These are phyloP conservation scores for Xylaria scruposa DNA, from an alignment of 495 filamentous ascomycete genomes.

Conservation along the genomic window DNA sequence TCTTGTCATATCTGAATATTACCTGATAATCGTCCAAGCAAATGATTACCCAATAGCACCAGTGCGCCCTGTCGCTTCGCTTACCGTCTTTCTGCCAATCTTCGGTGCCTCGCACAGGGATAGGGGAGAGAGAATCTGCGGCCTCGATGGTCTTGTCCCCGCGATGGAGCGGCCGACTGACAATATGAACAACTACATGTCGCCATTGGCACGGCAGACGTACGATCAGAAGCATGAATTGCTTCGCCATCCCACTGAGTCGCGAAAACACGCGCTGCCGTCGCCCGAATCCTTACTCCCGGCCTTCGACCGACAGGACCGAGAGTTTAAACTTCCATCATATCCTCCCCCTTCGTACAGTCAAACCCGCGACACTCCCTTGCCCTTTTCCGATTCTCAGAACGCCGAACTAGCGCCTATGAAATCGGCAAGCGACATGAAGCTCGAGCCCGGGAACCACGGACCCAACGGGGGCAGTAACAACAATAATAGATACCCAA, in stretches of 20 bases:
- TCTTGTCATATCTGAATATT: not conserved
- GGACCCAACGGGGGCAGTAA: slow-evolving; percentile 26
- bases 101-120: slow-evolving; percentile 27
- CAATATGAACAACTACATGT: slow-evolving; percentile 36
- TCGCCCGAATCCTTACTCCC: slow-evolving; percentile 26
- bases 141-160: slow-evolving; percentile 8
- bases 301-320: slow-evolving; percentile 35
- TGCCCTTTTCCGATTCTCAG: slow-evolving; percentile 44
- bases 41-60: slow-evolving; percentile 32
- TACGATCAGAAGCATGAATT: slow-evolving; percentile 37
- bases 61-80: slow-evolving; percentile 18
- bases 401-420: slow-evolving; percentile 53
- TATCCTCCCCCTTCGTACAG: slow-evolving; percentile 49
- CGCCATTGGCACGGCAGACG: slow-evolving; percentile 31
- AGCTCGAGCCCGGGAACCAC: slow-evolving; percentile 28
- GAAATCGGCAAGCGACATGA: slow-evolving; percentile 36
- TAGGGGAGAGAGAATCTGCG: slow-evolving; percentile 23
- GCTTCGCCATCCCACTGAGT: slow-evolving; percentile 23
- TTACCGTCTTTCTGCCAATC: slow-evolving; percentile 25
- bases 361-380: slow-evolving; percentile 47
- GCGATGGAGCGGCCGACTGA: slow-evolving; percentile 34
- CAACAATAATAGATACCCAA: slow-evolving; percentile 22
- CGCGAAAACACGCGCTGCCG: slow-evolving; percentile 32
- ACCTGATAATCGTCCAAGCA: slow-evolving; percentile 25
- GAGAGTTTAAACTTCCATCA: slow-evolving; percentile 37